These are phyloP conservation scores for Termitomyces sp. DNA, from an alignment of 768 basidiomycete genomes.

Conservation along the genomic window DNA sequence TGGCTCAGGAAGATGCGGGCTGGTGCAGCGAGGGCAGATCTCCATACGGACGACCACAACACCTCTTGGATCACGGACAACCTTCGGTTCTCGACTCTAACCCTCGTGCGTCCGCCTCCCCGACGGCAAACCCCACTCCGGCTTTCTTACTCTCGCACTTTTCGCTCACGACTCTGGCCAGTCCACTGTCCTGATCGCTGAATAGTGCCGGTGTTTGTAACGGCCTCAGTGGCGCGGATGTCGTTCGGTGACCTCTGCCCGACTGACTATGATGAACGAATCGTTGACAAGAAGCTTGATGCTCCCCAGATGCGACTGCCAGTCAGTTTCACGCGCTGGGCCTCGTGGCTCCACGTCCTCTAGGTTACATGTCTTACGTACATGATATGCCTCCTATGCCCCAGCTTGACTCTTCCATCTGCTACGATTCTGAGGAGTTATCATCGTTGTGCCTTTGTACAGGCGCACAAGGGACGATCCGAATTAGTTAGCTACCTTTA, in stretches of 20 bases:
- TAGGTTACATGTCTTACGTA: constrained; percentile 18
- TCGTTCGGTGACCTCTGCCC: constrained; percentile 10
- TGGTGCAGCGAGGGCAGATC: constrained; percentile 25
- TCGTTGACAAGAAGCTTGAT: constrained; percentile 26
- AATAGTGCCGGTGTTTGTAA: constrained; percentile 14
- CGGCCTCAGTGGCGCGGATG: constrained; percentile 12
- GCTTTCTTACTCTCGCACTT: constrained; percentile 18
- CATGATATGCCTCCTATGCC: constrained; percentile 26
- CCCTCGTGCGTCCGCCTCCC: constrained; percentile 12
- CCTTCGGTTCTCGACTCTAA: constrained; percentile 11
- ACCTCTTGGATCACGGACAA: constrained; percentile 21
- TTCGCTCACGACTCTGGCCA: constrained; percentile 30
- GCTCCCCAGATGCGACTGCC: constrained; percentile 25
- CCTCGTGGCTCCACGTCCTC: constrained; percentile 12
- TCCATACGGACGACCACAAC: constrained; percentile 21
- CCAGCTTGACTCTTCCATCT: constrained; percentile 15
- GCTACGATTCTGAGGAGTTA: constrained; percentile 19
- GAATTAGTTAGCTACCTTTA: constrained; percentile 11
- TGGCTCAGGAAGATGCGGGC: constrained; percentile 25
- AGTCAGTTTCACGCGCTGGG: constrained; percentile 17
- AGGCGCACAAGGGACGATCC: constrained; percentile 10
- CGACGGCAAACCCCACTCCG: constrained; percentile 17
- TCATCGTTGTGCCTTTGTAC: constrained; percentile 14
- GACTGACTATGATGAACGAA: constrained; percentile 16
- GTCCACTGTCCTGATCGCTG: constrained; percentile 28